phyloP scores from a whole-genome alignment of 202 grass and related monocot species.

The Zoysia matrella region DNA sequence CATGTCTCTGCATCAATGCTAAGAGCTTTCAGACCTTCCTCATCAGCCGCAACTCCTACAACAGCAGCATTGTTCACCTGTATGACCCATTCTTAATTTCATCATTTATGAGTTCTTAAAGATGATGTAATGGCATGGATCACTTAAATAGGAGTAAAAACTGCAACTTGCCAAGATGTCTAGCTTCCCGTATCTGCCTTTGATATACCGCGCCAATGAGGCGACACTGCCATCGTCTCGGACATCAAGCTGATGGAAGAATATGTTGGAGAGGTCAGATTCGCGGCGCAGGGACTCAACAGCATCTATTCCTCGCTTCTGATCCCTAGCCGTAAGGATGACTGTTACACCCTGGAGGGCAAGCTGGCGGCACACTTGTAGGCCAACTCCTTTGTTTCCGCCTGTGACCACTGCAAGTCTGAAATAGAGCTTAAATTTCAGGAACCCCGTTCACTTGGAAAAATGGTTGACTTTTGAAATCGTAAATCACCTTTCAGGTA shows the following conservation, averaged over 20 bases:
- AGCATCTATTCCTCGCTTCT: constrained; percentile 58
- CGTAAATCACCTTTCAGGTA: constrained; percentile 18
- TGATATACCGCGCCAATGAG: constrained; percentile 53
- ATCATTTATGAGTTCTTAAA: background rate
- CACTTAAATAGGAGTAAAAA: background rate
- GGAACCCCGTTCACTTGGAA: background rate
- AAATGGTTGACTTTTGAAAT: background rate
- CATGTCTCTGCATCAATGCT: constrained; percentile 72
- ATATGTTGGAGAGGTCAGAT: constrained; percentile 50
- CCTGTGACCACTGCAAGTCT: constrained; percentile 74
- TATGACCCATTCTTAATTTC: background rate
- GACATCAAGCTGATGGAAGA: constrained; percentile 79
- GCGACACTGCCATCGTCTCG: constrained; percentile 44
- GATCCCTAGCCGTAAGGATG: constrained; percentile 76
- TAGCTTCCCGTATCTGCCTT: constrained; percentile 68
- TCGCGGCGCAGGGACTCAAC: constrained; percentile 49
- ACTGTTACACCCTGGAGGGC: constrained; percentile 55
- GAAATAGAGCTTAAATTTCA: background rate
- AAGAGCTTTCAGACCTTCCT: constrained; percentile 73
- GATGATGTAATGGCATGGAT: background rate
- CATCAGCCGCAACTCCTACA: constrained; percentile 55
- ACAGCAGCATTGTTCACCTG: constrained; percentile 85
- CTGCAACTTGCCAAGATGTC: constrained; percentile 65
- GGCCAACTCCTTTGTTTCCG: constrained; percentile 71
- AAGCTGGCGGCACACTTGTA: constrained; percentile 63